Percentiles rank a stretch among this genome's conserved stretches.
Conservation (phyloP, 768 basidiomycete species). For the Rhodosporidiobolus odoratus region DNA sequence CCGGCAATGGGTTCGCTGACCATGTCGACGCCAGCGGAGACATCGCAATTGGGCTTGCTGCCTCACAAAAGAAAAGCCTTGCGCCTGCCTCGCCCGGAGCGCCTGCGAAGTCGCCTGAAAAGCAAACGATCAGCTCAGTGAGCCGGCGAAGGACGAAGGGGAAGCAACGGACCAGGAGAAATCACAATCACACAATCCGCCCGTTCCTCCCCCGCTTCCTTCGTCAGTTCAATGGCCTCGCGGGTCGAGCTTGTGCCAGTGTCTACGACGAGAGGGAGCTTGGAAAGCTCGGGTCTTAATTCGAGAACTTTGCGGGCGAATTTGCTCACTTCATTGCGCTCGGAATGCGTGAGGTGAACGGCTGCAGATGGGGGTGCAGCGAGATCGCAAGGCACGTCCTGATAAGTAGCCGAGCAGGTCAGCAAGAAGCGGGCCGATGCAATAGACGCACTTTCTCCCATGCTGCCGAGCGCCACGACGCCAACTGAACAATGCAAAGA, state of each 20-base stretch:
- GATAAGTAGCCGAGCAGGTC: too few relatives aligned
- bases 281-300: conserved; percentile 53
- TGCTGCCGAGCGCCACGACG: conserved; percentile 70
- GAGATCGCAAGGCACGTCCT: too few relatives aligned
- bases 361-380: conserved; percentile 47
- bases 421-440: not conserved
- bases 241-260: conserved; percentile 78
- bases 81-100: conserved; percentile 57
- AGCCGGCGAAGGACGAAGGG: conserved; percentile 13
- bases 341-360: conserved; percentile 62
- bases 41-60: conserved; percentile 80
- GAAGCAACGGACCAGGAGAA: conserved; percentile 51
- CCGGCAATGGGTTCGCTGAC: conserved; percentile 73
- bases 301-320: conserved; percentile 69
- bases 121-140: not conserved
- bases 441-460: conserved; percentile 59
- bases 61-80: conserved; percentile 66
- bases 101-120: conserved; percentile 21
- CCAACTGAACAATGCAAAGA: conserved; percentile 53
- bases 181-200: conserved; percentile 85
- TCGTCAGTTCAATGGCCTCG: conserved; percentile 57
- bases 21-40: conserved; percentile 81
- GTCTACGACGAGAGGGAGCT: conserved; percentile 70
- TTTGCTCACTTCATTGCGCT: conserved; percentile 62
- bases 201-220: conserved; percentile 73